Conservation (phyloP, 2,329 filamentous ascomycete genomes). For the Aspergillus sp. region DNA sequence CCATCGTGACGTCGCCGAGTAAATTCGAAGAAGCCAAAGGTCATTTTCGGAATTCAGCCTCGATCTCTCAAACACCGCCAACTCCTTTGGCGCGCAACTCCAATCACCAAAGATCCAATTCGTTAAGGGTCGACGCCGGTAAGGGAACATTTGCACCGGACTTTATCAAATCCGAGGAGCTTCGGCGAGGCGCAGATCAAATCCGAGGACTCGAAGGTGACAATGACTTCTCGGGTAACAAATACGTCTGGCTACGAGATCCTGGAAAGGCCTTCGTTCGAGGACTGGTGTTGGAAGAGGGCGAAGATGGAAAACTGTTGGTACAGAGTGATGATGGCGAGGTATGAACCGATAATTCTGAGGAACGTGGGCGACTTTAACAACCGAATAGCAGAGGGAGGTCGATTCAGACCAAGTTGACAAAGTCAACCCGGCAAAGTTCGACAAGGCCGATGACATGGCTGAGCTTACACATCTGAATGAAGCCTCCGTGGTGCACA, state of each 20-base stretch:
- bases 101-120: conserved; percentile 56
- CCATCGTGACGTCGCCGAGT: conserved; percentile 64
- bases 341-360: conserved; percentile 51
- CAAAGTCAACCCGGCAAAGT: conserved; percentile 99
- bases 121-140: conserved; percentile 61
- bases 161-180: conserved; percentile 88
- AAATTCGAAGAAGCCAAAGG: conserved; percentile 43
- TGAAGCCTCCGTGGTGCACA: conserved; percentile 96
- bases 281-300: conserved; percentile 86
- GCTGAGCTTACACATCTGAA: conserved; percentile 97
- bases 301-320: conserved; percentile 65
- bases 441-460: conserved; percentile 99
- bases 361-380: conserved; percentile 9
- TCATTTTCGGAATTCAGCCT: conserved; percentile 69
- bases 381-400: conserved; percentile 69
- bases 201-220: conserved; percentile 84
- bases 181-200: conserved; percentile 57
- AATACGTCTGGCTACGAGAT: conserved; percentile 97
- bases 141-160: conserved; percentile 90
- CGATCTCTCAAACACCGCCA: conserved; percentile 55
- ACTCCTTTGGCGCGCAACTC: conserved; percentile 42
- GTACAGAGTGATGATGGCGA: conserved; percentile 94
- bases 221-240: conserved; percentile 97
- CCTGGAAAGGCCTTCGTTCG: conserved; percentile 83
- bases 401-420: conserved; percentile 85